Evolutionary conservation across 2,329 filamentous ascomycete genomes (phyloP).

Genomic region (Biscogniauxia sp.): DNA sequence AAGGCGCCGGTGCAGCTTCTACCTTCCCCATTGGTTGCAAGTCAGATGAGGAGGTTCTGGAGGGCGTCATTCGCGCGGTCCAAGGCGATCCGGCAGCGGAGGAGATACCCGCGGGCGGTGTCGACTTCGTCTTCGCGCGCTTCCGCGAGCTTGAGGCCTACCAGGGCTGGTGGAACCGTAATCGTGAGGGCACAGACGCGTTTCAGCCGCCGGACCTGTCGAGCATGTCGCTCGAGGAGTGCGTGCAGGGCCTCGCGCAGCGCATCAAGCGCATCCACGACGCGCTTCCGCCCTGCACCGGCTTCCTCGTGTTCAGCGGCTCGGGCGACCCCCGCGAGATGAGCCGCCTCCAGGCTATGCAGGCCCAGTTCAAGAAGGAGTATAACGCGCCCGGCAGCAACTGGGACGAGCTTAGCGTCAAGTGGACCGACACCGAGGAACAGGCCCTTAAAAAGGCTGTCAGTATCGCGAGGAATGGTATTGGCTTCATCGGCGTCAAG

Average conservation of each 20-base stretch:
- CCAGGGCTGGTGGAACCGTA: slow-evolving; percentile 67
- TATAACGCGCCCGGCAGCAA: slow-evolving; percentile 62
- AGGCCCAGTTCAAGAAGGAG: slow-evolving; percentile 60
- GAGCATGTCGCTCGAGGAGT: slow-evolving; percentile 41
- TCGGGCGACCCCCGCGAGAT: slow-evolving; percentile 68
- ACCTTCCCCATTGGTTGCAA: slow-evolving; percentile 56
- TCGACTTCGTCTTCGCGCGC: slow-evolving; percentile 66
- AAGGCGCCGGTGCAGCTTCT: slow-evolving; percentile 55
- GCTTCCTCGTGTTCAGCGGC: slow-evolving; percentile 62
- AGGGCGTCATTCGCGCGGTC: slow-evolving; percentile 56
- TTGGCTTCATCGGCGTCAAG: slow-evolving; percentile 65
- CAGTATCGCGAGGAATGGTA: slow-evolving; percentile 55
- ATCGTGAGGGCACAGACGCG: slow-evolving; percentile 39
- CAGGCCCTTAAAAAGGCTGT: slow-evolving; percentile 60
- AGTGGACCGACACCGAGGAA: slow-evolving; percentile 67
- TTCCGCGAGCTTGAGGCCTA: slow-evolving; percentile 64
- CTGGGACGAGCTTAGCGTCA: slow-evolving; percentile 65
- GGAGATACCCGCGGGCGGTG: slow-evolving; percentile 57
- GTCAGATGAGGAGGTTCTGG: slow-evolving; percentile 57
- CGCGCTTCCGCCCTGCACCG: slow-evolving; percentile 62
- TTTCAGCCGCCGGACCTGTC: slow-evolving; percentile 29
- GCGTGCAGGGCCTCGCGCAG: slow-evolving; percentile 43
- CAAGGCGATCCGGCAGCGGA: slow-evolving; percentile 56
- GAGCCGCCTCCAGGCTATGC: slow-evolving; percentile 59
- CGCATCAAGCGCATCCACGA: slow-evolving; percentile 56